Percentiles rank a stretch among this genome's conserved stretches.
phyloP scores from a whole-genome alignment of 768 basidiomycete genomes.

The Chlorophyllum brunneum region DNA sequence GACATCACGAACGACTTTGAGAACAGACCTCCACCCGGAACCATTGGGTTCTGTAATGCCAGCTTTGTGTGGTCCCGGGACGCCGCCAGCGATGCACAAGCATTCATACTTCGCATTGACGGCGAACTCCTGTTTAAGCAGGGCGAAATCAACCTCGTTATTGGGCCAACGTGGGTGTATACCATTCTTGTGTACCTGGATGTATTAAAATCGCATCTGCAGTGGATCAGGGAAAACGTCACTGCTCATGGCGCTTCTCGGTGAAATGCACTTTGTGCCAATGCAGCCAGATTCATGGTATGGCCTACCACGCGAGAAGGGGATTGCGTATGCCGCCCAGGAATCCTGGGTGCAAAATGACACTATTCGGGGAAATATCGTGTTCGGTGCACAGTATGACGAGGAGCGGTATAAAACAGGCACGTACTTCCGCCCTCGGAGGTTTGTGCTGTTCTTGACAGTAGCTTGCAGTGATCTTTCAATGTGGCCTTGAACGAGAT shows the following conservation, averaged over 20 bases:
- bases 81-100: slow-evolving; percentile 28
- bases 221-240: slow-evolving; percentile 57
- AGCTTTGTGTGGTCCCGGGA: slow-evolving; percentile 53
- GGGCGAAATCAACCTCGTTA: slow-evolving; percentile 51
- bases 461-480: slow-evolving; percentile 69
- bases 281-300: slow-evolving; percentile 55
- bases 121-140: slow-evolving; percentile 52
- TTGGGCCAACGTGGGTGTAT: slow-evolving; percentile 45
- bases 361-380: slow-evolving; percentile 77
- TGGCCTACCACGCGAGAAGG: slow-evolving; percentile 62
- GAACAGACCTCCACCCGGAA: slow-evolving; percentile 13
- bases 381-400: slow-evolving; percentile 76
- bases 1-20: background rate
- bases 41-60: slow-evolving; percentile 51
- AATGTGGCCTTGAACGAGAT: slow-evolving; percentile 73
- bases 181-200: background rate
- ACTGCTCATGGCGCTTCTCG: slow-evolving; percentile 54
- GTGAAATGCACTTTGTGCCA: slow-evolving; percentile 66
- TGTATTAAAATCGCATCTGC: background rate
- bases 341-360: slow-evolving; percentile 86
- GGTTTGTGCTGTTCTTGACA: no score
- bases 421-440: no score
- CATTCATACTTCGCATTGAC: slow-evolving; percentile 48
- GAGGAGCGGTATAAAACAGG: slow-evolving; percentile 70
- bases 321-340: slow-evolving; percentile 79